These are phyloP conservation scores for Apiotrichum montevideense DNA, from an alignment of 1,284 basidiomycete species.

Conservation along the genomic window DNA sequence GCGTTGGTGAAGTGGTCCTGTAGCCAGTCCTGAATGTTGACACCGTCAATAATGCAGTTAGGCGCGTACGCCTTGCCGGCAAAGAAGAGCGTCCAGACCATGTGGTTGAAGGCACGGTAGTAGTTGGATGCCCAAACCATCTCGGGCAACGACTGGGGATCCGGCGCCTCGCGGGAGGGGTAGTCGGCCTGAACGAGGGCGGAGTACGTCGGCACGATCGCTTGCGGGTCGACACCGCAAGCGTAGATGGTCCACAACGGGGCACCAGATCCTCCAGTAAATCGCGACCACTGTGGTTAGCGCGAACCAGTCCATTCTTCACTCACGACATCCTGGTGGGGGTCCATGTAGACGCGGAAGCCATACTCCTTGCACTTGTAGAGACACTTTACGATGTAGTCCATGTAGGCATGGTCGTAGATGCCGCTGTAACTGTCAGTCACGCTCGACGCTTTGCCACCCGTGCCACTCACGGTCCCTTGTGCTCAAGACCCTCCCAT, in stretches of 20 bases:
- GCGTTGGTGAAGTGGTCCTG: conserved; percentile 80
- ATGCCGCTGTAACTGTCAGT: conserved; percentile 56
- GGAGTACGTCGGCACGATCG: conserved; percentile 76
- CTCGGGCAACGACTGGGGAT: conserved; percentile 69
- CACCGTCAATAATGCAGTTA: conserved; percentile 80
- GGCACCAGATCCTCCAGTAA: conserved; percentile 91
- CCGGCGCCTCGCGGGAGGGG: conserved; percentile 54
- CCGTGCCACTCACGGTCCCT: conserved; percentile 69
- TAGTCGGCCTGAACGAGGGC: conserved; percentile 88
- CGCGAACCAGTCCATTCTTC: background rate
- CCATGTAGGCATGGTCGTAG: conserved; percentile 87
- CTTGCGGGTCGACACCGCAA: conserved; percentile 81
- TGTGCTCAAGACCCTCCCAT: conserved; percentile 92
- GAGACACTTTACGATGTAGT: conserved; percentile 81
- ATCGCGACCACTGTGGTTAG: conserved; percentile 78
- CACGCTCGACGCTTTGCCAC: background rate
- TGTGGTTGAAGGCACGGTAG: conserved; percentile 77
- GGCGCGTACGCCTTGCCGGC: conserved; percentile 85
- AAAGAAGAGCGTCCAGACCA: conserved; percentile 91
- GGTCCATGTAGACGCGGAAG: conserved; percentile 92
- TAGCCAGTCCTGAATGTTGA: conserved; percentile 91
- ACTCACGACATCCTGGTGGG: conserved; percentile 91
- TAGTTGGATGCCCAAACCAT: conserved; percentile 99
- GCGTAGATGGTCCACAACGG: conserved; percentile 91
- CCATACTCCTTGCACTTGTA: conserved; percentile 88